A percentile compares a stretch with the other conserved stretches of the same genome.
These are phyloP conservation scores for Xylaria scruposa DNA, from an alignment of 495 filamentous ascomycete genomes.

Conservation along the genomic window DNA sequence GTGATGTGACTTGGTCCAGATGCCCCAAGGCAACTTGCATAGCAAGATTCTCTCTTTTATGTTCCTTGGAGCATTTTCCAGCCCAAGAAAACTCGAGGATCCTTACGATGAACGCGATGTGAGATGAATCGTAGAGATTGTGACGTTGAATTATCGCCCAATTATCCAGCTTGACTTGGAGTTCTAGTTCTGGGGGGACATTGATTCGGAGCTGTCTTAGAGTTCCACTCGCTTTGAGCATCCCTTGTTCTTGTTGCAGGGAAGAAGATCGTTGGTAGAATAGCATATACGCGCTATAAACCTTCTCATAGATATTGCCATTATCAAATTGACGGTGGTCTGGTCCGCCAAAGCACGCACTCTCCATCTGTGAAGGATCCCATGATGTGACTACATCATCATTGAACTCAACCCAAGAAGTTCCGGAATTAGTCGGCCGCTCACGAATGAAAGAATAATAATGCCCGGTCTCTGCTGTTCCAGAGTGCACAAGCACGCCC, in stretches of 20 bases:
- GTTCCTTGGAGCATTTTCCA: constrained; percentile 54
- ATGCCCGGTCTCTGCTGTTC: constrained; percentile 92
- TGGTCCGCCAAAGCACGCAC: constrained; percentile 79
- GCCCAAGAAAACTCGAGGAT: constrained; percentile 59
- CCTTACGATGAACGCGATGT: constrained; percentile 69
- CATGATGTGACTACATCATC: constrained; percentile 81
- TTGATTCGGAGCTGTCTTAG: constrained; percentile 61
- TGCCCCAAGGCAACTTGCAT: constrained; percentile 75
- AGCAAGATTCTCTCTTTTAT: constrained; percentile 63
- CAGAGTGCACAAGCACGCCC: constrained; percentile 89
- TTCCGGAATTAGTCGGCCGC: constrained; percentile 62
- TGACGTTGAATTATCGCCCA: constrained; percentile 74
- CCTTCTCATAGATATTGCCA: constrained; percentile 64
- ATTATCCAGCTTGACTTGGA: constrained; percentile 74
- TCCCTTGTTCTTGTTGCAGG: constrained; percentile 57
- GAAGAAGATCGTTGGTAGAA: constrained; percentile 88
- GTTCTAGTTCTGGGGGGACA: constrained; percentile 61
- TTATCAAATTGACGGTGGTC: constrained; percentile 59
- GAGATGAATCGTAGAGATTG: constrained; percentile 78
- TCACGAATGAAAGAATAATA: constrained; percentile 96
- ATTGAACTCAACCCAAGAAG: constrained; percentile 90
- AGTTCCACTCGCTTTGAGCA: constrained; percentile 38
- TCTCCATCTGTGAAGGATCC: constrained; percentile 74
- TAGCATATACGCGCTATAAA: constrained; percentile 93
- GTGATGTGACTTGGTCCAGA: constrained; percentile 77